Evolutionary conservation across 2,329 filamentous ascomycete species (phyloP), one percentile per base, ranked within the genome.

Genomic region (Colletotrichum sp.): DNA sequence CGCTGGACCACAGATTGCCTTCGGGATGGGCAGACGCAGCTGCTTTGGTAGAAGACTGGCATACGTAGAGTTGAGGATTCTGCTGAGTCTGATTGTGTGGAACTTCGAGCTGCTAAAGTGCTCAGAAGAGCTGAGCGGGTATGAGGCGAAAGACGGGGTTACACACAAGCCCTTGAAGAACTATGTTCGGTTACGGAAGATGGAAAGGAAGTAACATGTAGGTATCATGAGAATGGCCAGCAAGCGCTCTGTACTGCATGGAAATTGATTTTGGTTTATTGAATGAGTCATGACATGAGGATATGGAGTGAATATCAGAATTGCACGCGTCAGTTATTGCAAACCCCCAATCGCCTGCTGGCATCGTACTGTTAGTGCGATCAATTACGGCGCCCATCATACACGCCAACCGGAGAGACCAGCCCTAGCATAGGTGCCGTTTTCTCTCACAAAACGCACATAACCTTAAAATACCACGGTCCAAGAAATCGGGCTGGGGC

Each of bases 11-110:
- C 80, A 76, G 10, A 75, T 86, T 52, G 78, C 82, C 0, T 87
- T 87, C 77, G 83, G 84, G 0, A 48, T 81, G 6, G 86, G 86
- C 0, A 80, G 81, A 10, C 77, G 86, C 3, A 82, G 82, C 12
- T 87, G 86, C 66, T 87, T 82, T 60, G 86, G 86, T 0, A 81
- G 80, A 67, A 81, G 79, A 75, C 74, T 87, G 72, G 85, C 84
- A 3, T 80, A 84, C 57, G 36, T 85, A 65, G 79, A 85, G 75
- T 43, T 87, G 74, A 79, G 81, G 30, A 82, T 84, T 15, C 72
- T 83, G 30, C 78, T 84, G 16, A 83, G 81, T 28, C 75, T 86
- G 55, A 75, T 85, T 48, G 78, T 85, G 9, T 87, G 85, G 86
- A 81, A 83, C 38, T 86, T 87, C 21, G 67, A 74, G 30, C 58